Evolutionary conservation across 129 eudicot species (phyloP).

Genomic region (Heracleum sosnowskyi): DNA sequence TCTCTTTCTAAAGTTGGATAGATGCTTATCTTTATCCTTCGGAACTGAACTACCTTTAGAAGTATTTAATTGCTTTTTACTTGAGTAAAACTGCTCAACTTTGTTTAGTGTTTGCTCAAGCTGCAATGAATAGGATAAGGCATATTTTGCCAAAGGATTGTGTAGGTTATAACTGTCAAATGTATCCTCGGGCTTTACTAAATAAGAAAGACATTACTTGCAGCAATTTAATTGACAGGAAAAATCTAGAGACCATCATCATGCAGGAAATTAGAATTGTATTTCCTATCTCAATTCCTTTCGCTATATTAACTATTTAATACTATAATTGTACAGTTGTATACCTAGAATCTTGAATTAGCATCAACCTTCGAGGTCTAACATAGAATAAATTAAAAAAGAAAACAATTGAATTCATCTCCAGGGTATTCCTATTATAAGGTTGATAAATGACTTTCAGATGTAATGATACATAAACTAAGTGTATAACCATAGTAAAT

Average conservation of each 20-base stretch:
- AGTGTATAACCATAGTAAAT: neutral
- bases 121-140: slow-evolving; percentile 27
- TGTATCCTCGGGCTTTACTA: neutral
- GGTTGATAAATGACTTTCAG: neutral
- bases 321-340: neutral
- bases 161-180: neutral
- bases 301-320: neutral
- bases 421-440: neutral
- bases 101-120: slow-evolving; percentile 64
- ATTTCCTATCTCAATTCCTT: neutral
- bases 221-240: neutral
- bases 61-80: slow-evolving; percentile 43
- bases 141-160: neutral
- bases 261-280: neutral
- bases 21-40: slow-evolving; percentile 59
- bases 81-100: slow-evolving; percentile 67
- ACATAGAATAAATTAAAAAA: neutral
- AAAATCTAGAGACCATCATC: neutral
- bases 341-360: neutral
- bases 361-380: neutral
- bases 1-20: slow-evolving; percentile 43
- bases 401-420: neutral
- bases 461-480: neutral
- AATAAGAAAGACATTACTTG: neutral
- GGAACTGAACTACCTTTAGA: slow-evolving; percentile 51